Evolutionary conservation across 2,329 filamentous ascomycete genomes (phyloP), one percentile per base, ranked within the genome.

Genomic region (Podosphaera fusca): DNA sequence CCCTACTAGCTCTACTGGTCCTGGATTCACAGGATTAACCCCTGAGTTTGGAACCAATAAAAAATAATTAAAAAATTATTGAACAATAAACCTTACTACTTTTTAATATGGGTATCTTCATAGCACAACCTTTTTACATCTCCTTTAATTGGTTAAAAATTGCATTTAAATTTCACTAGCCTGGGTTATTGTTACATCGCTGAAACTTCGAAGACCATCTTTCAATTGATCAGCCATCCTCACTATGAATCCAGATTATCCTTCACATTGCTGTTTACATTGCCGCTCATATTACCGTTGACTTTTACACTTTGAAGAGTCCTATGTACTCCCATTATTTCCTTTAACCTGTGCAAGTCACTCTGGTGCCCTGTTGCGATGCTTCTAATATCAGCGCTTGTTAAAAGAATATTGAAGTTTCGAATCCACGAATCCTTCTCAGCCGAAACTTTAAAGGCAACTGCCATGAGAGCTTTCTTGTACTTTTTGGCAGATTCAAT

Each of bases 371-470:
- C 31, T 53, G 36, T 36, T 2, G 29, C 51, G 33, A 53, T 21
- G 29, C 51, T 53, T 2, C 14, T 9, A 29, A 53, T 53, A 21
- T 53, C 51, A 21, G 51, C 51, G 29, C 51, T 53, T 29, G 33
- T 53, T 14, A 53, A 14, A 14, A 53, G 21, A 14, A 53, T 36
- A 14, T 21, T 36, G 35, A 53, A 53, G 34, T 53, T 12, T 5
- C 34, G 33, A 35, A 53, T 35, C 51, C 51, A 53, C 4, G 8
- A n/a, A 21, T 36, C 34, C 12, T 10, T 35, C 33, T 36, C 51
- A 53, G 31, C 10, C 34, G 51, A 53, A 53, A 53, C 51, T 29
- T 53, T 53, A 53, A 53, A 53, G n/a, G 51, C 51, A 14, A 53
- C 51, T 14, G 31, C 51, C 51, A 53, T 53, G 21, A 53, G 29